A percentile compares a stretch with the other conserved stretches of the same genome.
These are phyloP conservation scores for Lumnitzera racemosa DNA, from an alignment of 345 rosid species.

Conservation along the genomic window DNA sequence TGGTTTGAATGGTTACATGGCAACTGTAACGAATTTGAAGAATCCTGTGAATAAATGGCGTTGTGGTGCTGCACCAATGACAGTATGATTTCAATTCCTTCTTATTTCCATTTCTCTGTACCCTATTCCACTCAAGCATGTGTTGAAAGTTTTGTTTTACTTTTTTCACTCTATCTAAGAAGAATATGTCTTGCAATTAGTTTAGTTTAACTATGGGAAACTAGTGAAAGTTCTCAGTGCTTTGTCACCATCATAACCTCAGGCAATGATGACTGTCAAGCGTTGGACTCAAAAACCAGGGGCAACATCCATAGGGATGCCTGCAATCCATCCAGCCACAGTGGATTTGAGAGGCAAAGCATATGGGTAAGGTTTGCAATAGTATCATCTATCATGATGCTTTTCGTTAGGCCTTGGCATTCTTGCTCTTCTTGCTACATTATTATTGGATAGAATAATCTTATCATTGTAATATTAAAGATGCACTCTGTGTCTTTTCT, in stretches of 20 bases:
- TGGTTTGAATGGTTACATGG: slow-evolving; percentile 96
- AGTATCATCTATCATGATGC: no score
- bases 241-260: not conserved
- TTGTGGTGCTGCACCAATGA: slow-evolving; percentile 92
- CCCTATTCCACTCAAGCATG: no score
- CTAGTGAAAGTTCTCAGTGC: no score
- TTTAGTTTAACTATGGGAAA: no score
- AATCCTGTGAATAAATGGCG: slow-evolving; percentile 92
- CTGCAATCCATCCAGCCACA: slow-evolving; percentile 88
- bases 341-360: slow-evolving; percentile 96
- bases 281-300: slow-evolving; percentile 83
- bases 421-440: no score
- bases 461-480: no score
- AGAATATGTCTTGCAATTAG: no score
- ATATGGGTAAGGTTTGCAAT: slow-evolving; percentile 57
- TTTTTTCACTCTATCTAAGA: no score
- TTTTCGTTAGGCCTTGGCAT: no score
- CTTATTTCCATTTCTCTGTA: not conserved
- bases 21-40: slow-evolving; percentile 85
- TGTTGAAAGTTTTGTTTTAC: no score
- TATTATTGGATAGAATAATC: no score
- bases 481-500: no score
- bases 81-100: slow-evolving; percentile 45
- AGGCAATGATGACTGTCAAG: slow-evolving; percentile 96
- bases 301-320: slow-evolving; percentile 71